These are phyloP conservation scores for Boeremia exigua DNA, from an alignment of 2,329 filamentous ascomycete species.

Conservation along the genomic window DNA sequence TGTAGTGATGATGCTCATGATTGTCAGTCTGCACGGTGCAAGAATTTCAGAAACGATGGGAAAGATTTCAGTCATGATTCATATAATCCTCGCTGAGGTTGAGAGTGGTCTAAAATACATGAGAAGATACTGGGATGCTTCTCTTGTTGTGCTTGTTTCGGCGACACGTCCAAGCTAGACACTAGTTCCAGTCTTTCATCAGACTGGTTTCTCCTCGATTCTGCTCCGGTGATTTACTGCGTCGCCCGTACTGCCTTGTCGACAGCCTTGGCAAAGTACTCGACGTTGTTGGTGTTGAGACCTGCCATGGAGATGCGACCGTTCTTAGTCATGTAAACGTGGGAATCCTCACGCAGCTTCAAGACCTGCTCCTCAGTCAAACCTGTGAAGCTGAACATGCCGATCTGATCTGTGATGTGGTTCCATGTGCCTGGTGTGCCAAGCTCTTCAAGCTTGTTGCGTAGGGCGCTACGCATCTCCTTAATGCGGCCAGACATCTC, in stretches of 20 bases:
- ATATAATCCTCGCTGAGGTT: conserved; percentile 4
- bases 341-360: conserved; percentile 71
- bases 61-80: conserved; percentile 9
- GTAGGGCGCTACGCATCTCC: conserved; percentile 81
- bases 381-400: conserved; percentile 98
- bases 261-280: conserved; percentile 90
- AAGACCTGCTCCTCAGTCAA: conserved; percentile 75
- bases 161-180: not conserved
- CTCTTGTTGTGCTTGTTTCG: not conserved
- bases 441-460: conserved; percentile 80
- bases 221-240: conserved; percentile 27
- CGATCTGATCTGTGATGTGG: conserved; percentile 98
- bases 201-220: not conserved
- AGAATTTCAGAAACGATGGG: not conserved
- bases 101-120: conserved; percentile 3
- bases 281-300: conserved; percentile 89
- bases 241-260: conserved; percentile 77
- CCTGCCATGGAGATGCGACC: conserved; percentile 98
- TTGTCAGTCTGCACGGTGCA: not conserved
- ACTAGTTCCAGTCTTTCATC: not conserved
- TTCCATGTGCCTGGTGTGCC: conserved; percentile 91
- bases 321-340: conserved; percentile 96
- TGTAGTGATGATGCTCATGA: not conserved
- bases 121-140: not conserved
- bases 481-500: conserved; percentile 97